Base-by-base conservation (phyloP, 2,329 filamentous ascomycete genomes). In the Colletotrichum chrysophilum region DNA sequence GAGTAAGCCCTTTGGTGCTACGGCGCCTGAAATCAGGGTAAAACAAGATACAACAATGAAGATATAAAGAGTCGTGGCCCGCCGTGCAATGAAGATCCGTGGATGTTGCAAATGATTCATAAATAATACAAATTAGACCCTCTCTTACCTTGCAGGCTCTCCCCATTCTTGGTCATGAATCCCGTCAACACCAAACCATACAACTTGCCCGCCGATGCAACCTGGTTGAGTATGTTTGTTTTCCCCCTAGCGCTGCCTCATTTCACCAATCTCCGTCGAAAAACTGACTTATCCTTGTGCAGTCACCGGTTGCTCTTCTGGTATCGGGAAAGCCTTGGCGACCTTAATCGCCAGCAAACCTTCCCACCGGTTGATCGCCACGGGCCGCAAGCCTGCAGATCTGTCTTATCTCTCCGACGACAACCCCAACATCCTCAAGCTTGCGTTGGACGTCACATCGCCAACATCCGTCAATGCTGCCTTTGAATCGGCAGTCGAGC, bases 221-320 rank as follows among this genome's bases (percentile, higher is more conserved):
- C 80, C 71, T 87, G 85, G 85, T 78, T 86, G 60, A 84, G 84
- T 86, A 75, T 78, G 82, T 81, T 26, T 34, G 2, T 24, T 21
- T 38, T 9, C 16, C 1, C 2, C 4, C 12, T 18, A 14, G 18
- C 9, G 26, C n/a, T n/a, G 13, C 26, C 12, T 32, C 10, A 13
- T n/a, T 61, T 52, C 3, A 7, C n/a, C n/a, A 52, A 14, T 34
- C 6, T 61, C 10, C 26, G n/a, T 13, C 3, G 8, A 61, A 34
- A n/a, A 18, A 0, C 8, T 18, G 16, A 58, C 43, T 21, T 21
- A 12, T 52, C 0, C 12, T 52, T 28, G 24, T 9, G 18, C 14
- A 88, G 87, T 88, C 24, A 88, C 88, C 43, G 88, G 88, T 18
- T 89, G 87, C 78, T 89, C 88, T 1, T 86, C 84, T 0, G 88